Evolutionary conservation across 108 stramenopile species (phyloP).

Genomic region (Chaetoceros muelleri): DNA sequence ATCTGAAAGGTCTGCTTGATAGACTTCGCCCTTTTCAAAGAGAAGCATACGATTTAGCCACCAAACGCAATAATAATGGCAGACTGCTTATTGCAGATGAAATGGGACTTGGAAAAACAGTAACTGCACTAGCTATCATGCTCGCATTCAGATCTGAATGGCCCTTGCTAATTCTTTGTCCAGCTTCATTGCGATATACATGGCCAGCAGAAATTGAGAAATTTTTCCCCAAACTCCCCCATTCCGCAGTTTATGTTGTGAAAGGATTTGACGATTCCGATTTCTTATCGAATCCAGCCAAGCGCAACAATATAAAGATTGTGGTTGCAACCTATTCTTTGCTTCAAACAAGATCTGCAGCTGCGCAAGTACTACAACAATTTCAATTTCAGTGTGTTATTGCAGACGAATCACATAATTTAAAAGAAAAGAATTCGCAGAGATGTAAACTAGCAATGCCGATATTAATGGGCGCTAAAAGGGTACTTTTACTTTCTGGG

Average conservation of each 20-base stretch:
- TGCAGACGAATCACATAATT: constrained; percentile 86
- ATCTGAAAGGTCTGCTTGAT: constrained; percentile 19
- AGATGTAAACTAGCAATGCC: constrained; percentile 72
- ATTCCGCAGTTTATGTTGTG: constrained; percentile 37
- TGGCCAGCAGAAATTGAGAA: constrained; percentile 91
- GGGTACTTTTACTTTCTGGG: constrained; percentile 70
- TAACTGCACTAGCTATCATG: constrained; percentile 75
- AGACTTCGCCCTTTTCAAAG: constrained; percentile 61
- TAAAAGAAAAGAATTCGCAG: constrained; percentile 60
- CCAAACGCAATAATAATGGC: constrained; percentile 39
- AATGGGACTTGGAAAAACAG: constrained; percentile 89
- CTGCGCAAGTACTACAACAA: constrained; percentile 20
- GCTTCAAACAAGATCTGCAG: constrained; percentile 36
- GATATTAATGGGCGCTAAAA: constrained; percentile 43
- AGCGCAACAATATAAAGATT: constrained; percentile 31
- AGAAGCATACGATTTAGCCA: constrained; percentile 52
- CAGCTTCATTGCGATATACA: constrained; percentile 69
- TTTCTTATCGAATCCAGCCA: constrained; percentile 22
- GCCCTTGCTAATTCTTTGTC: constrained; percentile 85
- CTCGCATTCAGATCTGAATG: constrained; percentile 60
- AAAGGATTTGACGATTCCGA: constrained; percentile 41
- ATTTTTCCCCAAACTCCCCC: constrained; percentile 48
- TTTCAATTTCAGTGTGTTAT: constrained; percentile 64
- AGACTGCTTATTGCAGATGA: constrained; percentile 82
- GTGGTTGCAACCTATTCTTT: constrained; percentile 64